Conservation (phyloP, 2,329 filamentous ascomycete species). For the Penicillium hesseltinei region DNA sequence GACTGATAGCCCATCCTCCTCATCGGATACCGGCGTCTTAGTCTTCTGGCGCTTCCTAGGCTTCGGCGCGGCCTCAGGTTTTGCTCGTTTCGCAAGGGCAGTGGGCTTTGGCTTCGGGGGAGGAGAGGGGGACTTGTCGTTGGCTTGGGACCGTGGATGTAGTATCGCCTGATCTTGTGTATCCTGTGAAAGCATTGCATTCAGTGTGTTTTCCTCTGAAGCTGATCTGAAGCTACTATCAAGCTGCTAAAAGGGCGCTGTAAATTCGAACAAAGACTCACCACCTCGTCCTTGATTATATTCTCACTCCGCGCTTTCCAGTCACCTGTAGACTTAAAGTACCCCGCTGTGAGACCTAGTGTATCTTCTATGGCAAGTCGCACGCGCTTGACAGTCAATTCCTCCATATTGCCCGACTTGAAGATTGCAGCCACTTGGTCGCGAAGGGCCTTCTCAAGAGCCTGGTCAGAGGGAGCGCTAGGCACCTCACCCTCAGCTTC, state of each 20-base stretch:
- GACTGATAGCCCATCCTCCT: constrained; percentile 16
- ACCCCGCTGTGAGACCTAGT: constrained; percentile 53
- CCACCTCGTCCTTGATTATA: constrained; percentile 55
- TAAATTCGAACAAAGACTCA: constrained; percentile 29
- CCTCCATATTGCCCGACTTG: constrained; percentile 44
- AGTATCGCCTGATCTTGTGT: constrained; percentile 29
- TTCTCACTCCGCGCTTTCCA: constrained; percentile 58
- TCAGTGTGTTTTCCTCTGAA: constrained; percentile 9
- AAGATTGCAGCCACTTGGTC: constrained; percentile 39
- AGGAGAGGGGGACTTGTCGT: constrained; percentile 16
- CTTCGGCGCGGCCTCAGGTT: constrained; percentile 20
- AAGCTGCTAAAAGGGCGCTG: background rate
- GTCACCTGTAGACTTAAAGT: constrained; percentile 52
- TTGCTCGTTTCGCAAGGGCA: constrained; percentile 30
- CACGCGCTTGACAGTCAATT: constrained; percentile 58
- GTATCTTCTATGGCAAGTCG: constrained; percentile 53
- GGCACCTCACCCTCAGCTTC: constrained; percentile 18
- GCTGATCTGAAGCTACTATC: no score
- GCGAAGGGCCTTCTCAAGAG: constrained; percentile 40
- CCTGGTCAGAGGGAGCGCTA: constrained; percentile 31
- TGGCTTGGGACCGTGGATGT: constrained; percentile 11
- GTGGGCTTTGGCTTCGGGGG: constrained; percentile 18
- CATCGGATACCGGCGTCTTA: constrained; percentile 27
- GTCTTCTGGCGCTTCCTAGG: constrained; percentile 39
- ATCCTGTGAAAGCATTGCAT: constrained; percentile 25